Percentiles rank a stretch among this genome's conserved stretches.
Conservation (phyloP, 768 basidiomycete species). For the Plicaturopsis crispa region DNA sequence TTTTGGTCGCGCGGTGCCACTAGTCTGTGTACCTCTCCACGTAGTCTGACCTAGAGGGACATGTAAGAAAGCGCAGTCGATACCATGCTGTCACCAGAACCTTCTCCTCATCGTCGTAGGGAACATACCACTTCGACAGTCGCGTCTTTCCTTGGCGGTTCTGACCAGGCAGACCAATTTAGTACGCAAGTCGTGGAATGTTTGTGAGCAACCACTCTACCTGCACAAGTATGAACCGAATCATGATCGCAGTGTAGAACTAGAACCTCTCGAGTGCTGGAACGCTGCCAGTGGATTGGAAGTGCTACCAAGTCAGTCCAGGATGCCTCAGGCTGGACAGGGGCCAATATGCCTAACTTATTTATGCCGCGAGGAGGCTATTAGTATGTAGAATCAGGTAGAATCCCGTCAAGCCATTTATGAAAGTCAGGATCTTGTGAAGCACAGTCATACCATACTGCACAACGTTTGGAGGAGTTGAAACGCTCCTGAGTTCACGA, state of each 20-base stretch:
- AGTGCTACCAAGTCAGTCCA: too few species aligned
- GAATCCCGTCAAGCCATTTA: too few species aligned
- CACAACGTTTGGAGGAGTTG: too few species aligned
- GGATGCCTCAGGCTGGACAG: too few species aligned
- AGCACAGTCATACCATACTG: too few species aligned
- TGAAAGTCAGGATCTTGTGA: too few species aligned
- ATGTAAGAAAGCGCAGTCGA: conserved; percentile 1
- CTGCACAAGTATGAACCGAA: conserved; percentile 96
- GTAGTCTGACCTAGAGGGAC: conserved; percentile 65
- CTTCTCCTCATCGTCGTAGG: conserved; percentile 99
- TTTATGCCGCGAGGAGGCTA: too few species aligned
- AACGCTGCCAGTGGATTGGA: too few species aligned
- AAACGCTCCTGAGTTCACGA: too few species aligned
- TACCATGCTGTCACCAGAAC: conserved; percentile 35
- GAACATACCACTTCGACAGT: conserved; percentile 97
- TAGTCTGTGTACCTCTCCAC: conserved; percentile 93
- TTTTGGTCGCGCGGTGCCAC: conserved; percentile 98
- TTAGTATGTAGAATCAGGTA: too few species aligned
- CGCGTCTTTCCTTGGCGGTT: conserved; percentile 98
- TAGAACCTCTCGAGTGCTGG: too few species aligned
- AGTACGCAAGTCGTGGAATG: neutral
- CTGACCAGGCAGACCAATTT: conserved; percentile 32
- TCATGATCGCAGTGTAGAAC: conserved; percentile 49
- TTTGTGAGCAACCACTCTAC: conserved; percentile 29
- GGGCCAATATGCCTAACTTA: too few species aligned